phyloP scores from a whole-genome alignment of 257 asterid species.

The Datura wrightii region DNA sequence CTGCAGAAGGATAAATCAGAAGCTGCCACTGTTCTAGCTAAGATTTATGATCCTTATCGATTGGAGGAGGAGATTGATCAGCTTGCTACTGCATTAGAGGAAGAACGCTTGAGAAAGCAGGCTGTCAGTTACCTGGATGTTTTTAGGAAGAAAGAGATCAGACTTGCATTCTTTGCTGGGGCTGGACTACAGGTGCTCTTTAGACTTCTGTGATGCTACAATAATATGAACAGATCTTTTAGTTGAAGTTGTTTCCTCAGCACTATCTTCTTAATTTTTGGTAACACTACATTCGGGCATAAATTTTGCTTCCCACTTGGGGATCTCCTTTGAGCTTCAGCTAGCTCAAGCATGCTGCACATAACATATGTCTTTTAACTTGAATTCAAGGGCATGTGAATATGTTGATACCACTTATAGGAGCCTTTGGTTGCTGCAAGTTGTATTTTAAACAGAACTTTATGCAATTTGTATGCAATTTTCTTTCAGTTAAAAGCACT shows the following conservation, averaged over 20 bases:
- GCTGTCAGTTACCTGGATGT: conserved; percentile 68
- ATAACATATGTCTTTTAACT: neutral
- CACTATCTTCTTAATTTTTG: neutral
- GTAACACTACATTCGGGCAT: neutral
- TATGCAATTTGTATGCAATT: neutral
- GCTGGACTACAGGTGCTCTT: conserved; percentile 86
- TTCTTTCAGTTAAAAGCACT: neutral
- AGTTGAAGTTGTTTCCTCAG: neutral
- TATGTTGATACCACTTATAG: neutral
- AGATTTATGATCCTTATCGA: conserved; percentile 80
- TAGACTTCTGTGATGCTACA: neutral
- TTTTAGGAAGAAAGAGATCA: conserved; percentile 66
- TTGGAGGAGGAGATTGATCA: conserved; percentile 85
- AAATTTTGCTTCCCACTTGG: neutral
- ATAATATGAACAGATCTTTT: neutral
- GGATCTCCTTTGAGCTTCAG: neutral
- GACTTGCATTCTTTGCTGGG: conserved; percentile 92
- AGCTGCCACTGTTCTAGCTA: conserved; percentile 86
- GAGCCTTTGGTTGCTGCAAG: neutral
- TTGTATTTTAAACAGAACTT: neutral
- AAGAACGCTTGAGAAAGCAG: conserved; percentile 63
- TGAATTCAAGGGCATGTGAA: neutral
- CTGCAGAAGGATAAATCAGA: conserved; percentile 78
- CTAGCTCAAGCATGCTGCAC: conserved; percentile 1
- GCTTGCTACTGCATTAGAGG: conserved; percentile 77